Base-by-base conservation (phyloP, 768 basidiomycete genomes). In the Amanita rimosa region DNA sequence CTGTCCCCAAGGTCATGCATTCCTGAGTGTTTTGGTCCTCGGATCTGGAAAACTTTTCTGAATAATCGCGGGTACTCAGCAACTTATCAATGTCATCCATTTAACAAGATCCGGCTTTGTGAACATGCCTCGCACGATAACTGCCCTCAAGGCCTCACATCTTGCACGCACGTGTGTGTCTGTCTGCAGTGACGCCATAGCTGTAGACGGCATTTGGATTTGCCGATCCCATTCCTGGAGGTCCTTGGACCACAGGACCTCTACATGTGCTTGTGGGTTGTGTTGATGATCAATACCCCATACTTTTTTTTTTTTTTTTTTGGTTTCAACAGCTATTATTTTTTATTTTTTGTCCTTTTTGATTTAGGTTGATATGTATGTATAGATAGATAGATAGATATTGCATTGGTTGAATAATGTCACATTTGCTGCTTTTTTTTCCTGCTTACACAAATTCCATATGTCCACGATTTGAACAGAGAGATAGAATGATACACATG, bases 361-460 rank as follows among this genome's bases (percentile, higher is more conserved):
- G n/a, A n/a, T n/a, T n/a, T n/a, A n/a, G n/a, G n/a, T n/a, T n/a
- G n/a, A n/a, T n/a, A n/a, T n/a, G n/a, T n/a, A n/a, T n/a, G n/a
- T n/a, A n/a, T n/a, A n/a, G n/a, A 26, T 26, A 26, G 36, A 19
- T 31, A 40, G n/a, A n/a, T n/a, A n/a, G n/a, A n/a, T n/a, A n/a
- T n/a, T 37, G n/a, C 37, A 45, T 36, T 22, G 44, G n/a, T 46
- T 31, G n/a, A n/a, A n/a, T n/a, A n/a, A n/a, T n/a, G 3, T 44
- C 21, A 13, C 14, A 37, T 35, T n/a, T n/a, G n/a, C 5, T 35
- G 17, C 34, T 21, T 29, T 29, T 10, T n/a, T n/a, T n/a, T n/a
- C n/a, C n/a, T 10, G 29, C 21, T 21, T 37, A 46, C 45, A 38
- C 45, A 38, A 11, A 46, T 46, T 46, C 35, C 45, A 16, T 21